These are phyloP conservation scores for Zoysia pacifica DNA, from an alignment of 176 grass and related monocot species.

Conservation along the genomic window DNA sequence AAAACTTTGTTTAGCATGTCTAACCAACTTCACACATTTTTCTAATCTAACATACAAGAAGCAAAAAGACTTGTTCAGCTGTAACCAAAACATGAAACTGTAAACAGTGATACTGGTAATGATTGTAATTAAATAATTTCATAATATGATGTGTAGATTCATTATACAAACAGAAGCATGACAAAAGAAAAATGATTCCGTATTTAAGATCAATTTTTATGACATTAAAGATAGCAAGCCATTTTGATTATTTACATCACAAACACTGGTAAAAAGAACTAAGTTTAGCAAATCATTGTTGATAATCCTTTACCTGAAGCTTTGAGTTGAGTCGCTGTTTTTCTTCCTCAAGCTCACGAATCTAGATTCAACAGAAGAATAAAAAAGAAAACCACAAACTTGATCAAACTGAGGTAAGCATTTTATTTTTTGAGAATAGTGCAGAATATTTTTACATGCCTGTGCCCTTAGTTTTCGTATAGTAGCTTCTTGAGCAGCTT, in stretches of 20 bases:
- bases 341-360: slow-evolving; percentile 97
- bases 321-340: slow-evolving; percentile 95
- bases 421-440: slow-evolving; percentile 16
- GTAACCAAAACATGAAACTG: no score
- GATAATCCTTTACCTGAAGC: slow-evolving; percentile 60
- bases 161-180: slow-evolving; percentile 10
- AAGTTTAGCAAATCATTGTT: not conserved
- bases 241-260: slow-evolving; percentile 12
- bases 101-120: not conserved
- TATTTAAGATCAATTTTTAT: slow-evolving; percentile 33
- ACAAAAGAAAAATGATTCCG: not conserved
- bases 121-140: not conserved
- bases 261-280: slow-evolving; percentile 2
- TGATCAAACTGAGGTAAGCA: slow-evolving; percentile 22
- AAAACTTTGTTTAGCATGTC: slow-evolving; percentile 5
- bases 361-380: slow-evolving; percentile 66
- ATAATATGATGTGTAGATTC: not conserved
- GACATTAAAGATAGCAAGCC: slow-evolving; percentile 1
- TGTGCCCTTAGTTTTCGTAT: slow-evolving; percentile 96
- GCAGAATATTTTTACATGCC: slow-evolving; percentile 52
- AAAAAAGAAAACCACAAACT: slow-evolving; percentile 22
- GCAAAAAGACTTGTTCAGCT: not conserved
- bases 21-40: slow-evolving; percentile 5
- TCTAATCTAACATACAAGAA: not conserved
- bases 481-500: slow-evolving; percentile 98